A percentile compares a stretch with the other conserved stretches of the same genome.
phyloP scores from a whole-genome alignment of 2,329 filamentous ascomycete species.

The Diaporthe sp. region DNA sequence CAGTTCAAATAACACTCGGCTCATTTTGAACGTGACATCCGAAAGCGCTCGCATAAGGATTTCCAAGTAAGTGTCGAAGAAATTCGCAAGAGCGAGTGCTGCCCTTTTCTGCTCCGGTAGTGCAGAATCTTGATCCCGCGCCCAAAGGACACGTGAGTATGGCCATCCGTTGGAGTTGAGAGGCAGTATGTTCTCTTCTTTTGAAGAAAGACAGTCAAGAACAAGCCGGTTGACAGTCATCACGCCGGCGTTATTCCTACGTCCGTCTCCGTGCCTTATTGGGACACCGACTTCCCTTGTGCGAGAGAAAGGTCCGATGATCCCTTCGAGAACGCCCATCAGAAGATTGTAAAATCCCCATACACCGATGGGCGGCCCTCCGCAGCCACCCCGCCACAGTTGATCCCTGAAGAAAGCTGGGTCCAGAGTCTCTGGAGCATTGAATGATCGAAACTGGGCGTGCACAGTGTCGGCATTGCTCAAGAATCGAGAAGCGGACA shows the following conservation, averaged over 20 bases:
- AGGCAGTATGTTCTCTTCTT: no score
- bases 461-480: neutral
- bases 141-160: no score
- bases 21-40: no score
- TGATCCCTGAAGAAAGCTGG: neutral
- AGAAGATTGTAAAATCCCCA: neutral
- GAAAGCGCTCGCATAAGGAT: no score
- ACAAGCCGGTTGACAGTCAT: neutral
- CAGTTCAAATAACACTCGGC: no score
- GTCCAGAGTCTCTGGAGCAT: neutral
- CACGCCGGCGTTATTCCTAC: neutral
- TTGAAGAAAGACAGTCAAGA: neutral
- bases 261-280: neutral
- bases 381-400: neutral
- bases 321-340: neutral
- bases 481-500: neutral
- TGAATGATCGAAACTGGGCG: neutral
- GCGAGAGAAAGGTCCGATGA: neutral
- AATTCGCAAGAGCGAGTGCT: no score
- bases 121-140: no score
- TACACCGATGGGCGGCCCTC: neutral
- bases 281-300: neutral
- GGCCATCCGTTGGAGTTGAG: no score
- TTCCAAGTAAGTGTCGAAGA: no score
- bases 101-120: no score